phyloP scores from a whole-genome alignment of 805 yeast species.

The Saccharomyces kudriavzevii region DNA sequence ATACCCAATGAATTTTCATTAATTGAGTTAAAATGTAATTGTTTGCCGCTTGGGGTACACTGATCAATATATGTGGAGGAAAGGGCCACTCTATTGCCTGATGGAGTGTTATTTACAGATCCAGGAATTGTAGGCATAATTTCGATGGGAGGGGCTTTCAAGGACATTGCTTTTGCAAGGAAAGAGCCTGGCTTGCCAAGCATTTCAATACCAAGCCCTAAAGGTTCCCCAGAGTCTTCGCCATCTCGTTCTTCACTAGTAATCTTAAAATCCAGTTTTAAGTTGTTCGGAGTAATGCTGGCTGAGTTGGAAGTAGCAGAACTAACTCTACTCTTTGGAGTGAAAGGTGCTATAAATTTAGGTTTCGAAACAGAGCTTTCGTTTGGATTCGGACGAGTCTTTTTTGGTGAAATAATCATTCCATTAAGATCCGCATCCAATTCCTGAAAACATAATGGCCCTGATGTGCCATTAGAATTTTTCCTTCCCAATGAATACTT shows the following conservation, averaged over 20 bases:
- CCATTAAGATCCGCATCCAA: background rate
- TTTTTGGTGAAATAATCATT: background rate
- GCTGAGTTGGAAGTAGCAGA: background rate
- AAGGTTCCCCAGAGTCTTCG: background rate
- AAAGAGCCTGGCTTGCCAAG: background rate
- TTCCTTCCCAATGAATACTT: conserved; percentile 1
- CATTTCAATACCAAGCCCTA: background rate
- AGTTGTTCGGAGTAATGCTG: background rate
- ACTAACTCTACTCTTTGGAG: background rate
- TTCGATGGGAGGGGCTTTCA: conserved; percentile 15
- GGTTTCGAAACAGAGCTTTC: background rate
- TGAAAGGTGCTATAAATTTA: background rate
- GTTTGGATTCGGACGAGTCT: background rate
- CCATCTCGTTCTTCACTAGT: background rate
- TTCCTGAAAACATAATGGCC: background rate
- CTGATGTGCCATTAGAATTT: background rate
- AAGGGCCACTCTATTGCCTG: conserved; percentile 2
- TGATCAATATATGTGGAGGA: background rate
- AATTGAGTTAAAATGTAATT: conserved; percentile 2
- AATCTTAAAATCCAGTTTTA: background rate
- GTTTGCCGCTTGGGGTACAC: conserved; percentile 4
- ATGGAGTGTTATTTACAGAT: conserved; percentile 23
- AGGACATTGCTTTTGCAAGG: background rate
- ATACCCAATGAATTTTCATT: conserved; percentile 6
- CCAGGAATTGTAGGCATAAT: conserved; percentile 26